Conservation (phyloP, 2,329 filamentous ascomycete species). For the Pseudogymnoascus sp. region DNA sequence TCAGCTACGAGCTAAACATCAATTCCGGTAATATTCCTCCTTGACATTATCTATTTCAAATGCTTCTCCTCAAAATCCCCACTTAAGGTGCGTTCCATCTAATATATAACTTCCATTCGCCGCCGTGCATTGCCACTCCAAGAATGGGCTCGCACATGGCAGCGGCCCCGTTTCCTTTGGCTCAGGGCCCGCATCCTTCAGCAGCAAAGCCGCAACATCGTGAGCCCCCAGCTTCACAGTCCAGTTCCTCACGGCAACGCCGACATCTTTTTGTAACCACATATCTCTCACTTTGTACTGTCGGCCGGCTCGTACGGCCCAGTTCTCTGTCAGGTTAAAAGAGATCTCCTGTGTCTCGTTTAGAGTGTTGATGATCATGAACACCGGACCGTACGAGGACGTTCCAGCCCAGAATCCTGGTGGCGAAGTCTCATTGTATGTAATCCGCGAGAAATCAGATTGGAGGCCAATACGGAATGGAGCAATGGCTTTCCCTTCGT, state of each 20-base stretch:
- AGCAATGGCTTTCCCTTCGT: conserved; percentile 18
- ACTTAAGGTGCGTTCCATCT: not conserved
- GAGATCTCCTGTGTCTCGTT: conserved; percentile 17
- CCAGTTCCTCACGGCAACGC: conserved; percentile 21
- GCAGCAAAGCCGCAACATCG: conserved; percentile 20
- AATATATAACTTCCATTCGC: not conserved
- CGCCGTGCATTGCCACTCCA: conserved; percentile 3
- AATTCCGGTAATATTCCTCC: not conserved
- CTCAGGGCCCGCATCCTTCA: conserved; percentile 15
- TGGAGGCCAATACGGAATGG: conserved; percentile 22
- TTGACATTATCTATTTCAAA: not conserved
- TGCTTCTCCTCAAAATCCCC: not conserved
- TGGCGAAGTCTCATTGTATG: conserved; percentile 18
- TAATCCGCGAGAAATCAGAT: conserved; percentile 19
- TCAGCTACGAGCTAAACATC: not conserved
- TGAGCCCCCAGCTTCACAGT: conserved; percentile 19
- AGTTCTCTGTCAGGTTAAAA: conserved; percentile 24
- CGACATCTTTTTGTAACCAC: conserved; percentile 21
- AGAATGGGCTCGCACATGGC: not conserved
- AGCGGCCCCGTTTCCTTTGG: not conserved
- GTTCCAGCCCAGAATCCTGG: conserved; percentile 23
- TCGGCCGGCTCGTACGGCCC: conserved; percentile 21
- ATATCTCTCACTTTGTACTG: conserved; percentile 24
- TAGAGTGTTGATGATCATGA: conserved; percentile 24
- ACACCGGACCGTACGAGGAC: conserved; percentile 22